These are phyloP conservation scores for Schizophyllum amplum DNA, from an alignment of 1,284 basidiomycete species.

Conservation along the genomic window DNA sequence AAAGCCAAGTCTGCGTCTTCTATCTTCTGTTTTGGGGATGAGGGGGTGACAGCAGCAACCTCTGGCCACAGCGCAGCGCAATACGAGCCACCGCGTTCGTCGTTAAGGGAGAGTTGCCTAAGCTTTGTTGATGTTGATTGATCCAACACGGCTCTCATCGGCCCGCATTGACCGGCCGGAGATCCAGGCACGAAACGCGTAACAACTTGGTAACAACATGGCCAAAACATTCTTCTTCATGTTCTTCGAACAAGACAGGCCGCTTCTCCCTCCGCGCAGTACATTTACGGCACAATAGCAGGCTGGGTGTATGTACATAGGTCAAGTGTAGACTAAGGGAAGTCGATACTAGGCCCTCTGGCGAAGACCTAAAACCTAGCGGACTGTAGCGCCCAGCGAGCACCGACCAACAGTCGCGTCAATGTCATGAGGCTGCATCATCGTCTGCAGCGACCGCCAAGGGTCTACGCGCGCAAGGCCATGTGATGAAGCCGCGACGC, in stretches of 20 bases:
- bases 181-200: background rate
- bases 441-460: too few relatives aligned
- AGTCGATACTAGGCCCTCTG: too few relatives aligned
- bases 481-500: background rate
- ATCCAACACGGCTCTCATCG: background rate
- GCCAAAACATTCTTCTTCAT: background rate
- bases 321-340: too few relatives aligned
- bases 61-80: background rate
- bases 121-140: background rate
- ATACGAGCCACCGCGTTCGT: background rate
- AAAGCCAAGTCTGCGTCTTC: constrained; percentile 8
- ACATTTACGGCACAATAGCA: too few relatives aligned
- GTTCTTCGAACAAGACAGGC: too few relatives aligned
- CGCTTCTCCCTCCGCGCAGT: too few relatives aligned
- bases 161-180: background rate
- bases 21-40: background rate
- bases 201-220: background rate
- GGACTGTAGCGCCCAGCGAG: too few relatives aligned
- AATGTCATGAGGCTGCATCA: too few relatives aligned
- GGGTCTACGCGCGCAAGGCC: too few relatives aligned
- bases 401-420: too few relatives aligned
- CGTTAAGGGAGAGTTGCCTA: background rate
- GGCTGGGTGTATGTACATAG: too few relatives aligned
- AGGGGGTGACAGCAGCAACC: background rate
- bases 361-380: too few relatives aligned